Percentiles rank a stretch among this genome's conserved stretches.
These are phyloP conservation scores for Citrullus mucosospermus DNA, from an alignment of 306 rosid genomes.

Conservation along the genomic window DNA sequence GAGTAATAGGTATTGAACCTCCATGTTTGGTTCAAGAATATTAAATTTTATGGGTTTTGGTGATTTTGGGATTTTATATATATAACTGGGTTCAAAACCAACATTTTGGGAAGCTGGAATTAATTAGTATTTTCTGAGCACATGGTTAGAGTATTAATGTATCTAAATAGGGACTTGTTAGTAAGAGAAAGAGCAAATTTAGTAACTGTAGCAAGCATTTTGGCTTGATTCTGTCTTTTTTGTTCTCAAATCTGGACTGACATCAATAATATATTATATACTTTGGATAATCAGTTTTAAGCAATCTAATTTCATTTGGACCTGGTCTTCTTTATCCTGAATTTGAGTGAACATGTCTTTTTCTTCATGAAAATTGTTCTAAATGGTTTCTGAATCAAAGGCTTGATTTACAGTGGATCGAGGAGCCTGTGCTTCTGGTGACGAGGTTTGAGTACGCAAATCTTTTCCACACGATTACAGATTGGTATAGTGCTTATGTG, in stretches of 20 bases:
- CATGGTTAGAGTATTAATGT: background rate
- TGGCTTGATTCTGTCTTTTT: background rate
- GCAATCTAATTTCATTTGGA: background rate
- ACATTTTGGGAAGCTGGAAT: background rate
- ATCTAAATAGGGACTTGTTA: background rate
- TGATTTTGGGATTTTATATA: background rate
- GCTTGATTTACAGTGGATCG: slow-evolving; percentile 79
- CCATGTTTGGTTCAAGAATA: background rate
- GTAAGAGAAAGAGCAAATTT: background rate
- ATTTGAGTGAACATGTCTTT: background rate
- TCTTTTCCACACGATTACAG: slow-evolving; percentile 86
- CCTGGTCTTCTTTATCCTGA: background rate
- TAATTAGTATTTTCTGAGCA: background rate
- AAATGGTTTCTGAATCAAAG: slow-evolving; percentile 22
- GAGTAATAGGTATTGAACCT: background rate
- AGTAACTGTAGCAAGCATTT: background rate
- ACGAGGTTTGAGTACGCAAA: slow-evolving; percentile 96
- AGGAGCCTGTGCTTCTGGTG: slow-evolving; percentile 83
- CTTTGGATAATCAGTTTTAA: background rate
- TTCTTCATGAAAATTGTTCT: background rate
- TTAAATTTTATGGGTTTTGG: background rate
- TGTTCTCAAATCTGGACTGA: background rate
- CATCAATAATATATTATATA: background rate
- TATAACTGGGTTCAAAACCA: background rate
- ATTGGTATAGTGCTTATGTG: slow-evolving; percentile 94